Conservation (phyloP, 2,329 filamentous ascomycete species). For the Cryphonectria naterciae region DNA sequence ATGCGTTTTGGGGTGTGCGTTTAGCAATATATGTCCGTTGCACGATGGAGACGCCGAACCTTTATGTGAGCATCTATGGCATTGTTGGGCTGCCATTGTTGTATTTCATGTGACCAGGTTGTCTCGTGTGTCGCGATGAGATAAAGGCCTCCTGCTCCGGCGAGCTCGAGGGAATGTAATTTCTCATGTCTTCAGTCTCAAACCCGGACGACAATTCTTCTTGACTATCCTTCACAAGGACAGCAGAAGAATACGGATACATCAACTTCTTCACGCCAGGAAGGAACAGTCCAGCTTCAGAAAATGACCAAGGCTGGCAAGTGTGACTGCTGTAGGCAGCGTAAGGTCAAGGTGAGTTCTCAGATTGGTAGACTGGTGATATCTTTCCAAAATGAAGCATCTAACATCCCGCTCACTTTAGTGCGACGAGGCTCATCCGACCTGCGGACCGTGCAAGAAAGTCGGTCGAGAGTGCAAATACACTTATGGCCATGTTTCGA, state of each 20-base stretch:
- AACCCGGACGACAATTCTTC: neutral
- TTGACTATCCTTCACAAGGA: neutral
- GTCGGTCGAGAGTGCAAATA: neutral
- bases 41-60: neutral
- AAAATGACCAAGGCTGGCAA: slow-evolving; percentile 10
- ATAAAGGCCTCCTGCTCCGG: neutral
- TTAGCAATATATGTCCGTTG: neutral
- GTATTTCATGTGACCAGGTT: neutral
- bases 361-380: neutral
- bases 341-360: neutral
- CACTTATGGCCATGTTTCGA: slow-evolving; percentile 6
- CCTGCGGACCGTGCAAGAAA: slow-evolving; percentile 1
- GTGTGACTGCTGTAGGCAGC: slow-evolving; percentile 10
- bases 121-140: neutral
- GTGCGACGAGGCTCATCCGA: slow-evolving; percentile 3
- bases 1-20: neutral
- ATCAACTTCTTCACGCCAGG: neutral
- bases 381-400: no score
- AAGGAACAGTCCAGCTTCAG: neutral
- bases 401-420: neutral
- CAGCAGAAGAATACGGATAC: neutral
- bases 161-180: neutral
- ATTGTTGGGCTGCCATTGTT: neutral
- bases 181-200: neutral
- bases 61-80: neutral